phyloP scores from a whole-genome alignment of 2,329 filamentous ascomycete species.

The Sclerotinia subarctica region DNA sequence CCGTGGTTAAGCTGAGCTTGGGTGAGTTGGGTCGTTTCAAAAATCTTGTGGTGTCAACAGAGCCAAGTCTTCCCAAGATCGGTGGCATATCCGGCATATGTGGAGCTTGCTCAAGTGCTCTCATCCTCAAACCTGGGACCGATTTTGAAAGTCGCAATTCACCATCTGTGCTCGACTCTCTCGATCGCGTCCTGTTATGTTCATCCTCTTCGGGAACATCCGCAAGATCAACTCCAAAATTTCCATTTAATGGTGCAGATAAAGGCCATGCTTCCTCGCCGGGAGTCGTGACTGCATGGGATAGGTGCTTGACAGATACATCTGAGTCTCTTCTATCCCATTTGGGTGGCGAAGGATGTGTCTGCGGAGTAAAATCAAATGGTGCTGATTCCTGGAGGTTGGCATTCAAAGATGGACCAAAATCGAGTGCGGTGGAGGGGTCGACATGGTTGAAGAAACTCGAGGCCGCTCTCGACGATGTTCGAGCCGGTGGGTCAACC shows the following conservation, averaged over 20 bases:
- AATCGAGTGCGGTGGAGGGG: constrained; percentile 46
- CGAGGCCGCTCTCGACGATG: constrained; percentile 53
- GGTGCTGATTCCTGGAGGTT: constrained; percentile 47
- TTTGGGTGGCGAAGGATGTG: constrained; percentile 27
- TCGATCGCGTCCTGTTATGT: constrained; percentile 27
- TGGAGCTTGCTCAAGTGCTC: constrained; percentile 33
- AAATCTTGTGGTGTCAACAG: constrained; percentile 4
- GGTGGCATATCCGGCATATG: constrained; percentile 14
- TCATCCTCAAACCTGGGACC: constrained; percentile 38
- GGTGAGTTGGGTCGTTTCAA: neutral
- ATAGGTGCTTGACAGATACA: constrained; percentile 29
- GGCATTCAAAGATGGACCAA: constrained; percentile 45
- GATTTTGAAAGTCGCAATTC: constrained; percentile 35
- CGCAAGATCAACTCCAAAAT: constrained; percentile 44
- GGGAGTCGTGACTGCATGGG: constrained; percentile 45
- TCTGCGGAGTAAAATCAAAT: constrained; percentile 36
- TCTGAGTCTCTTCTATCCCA: constrained; percentile 33
- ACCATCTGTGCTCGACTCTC: constrained; percentile 29
- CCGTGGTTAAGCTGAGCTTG: constrained; percentile 4
- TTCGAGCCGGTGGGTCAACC: constrained; percentile 50
- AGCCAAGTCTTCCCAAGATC: constrained; percentile 5
- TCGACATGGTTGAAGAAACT: constrained; percentile 54
- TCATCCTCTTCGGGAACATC: constrained; percentile 63
- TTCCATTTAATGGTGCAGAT: constrained; percentile 29
- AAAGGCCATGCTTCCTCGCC: constrained; percentile 48